A percentile compares a stretch with the other conserved stretches of the same genome.
phyloP scores from a whole-genome alignment of 129 eudicot genomes.

The Apium graveolens region DNA sequence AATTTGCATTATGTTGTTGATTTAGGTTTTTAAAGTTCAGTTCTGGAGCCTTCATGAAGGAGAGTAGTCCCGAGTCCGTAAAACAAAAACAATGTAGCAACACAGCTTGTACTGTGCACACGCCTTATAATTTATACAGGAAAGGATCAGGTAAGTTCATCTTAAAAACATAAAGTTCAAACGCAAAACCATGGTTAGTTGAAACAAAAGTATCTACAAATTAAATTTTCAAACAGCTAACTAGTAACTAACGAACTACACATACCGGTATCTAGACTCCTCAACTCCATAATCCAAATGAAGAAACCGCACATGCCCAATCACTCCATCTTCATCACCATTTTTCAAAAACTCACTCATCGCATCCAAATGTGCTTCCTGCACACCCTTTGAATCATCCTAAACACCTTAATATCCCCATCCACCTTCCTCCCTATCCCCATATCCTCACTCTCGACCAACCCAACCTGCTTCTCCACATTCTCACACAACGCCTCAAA shows the following conservation, averaged over 20 bases:
- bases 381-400: constrained; percentile 56
- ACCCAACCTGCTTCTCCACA: constrained; percentile 48
- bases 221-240: background rate
- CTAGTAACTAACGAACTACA: background rate
- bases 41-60: background rate
- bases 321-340: constrained; percentile 48
- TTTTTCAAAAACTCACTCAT: constrained; percentile 56
- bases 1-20: too few relatives aligned
- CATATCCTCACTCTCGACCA: constrained; percentile 39
- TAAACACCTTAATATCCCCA: constrained; percentile 38
- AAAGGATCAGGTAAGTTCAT: background rate
- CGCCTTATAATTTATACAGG: background rate
- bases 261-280: constrained; percentile 83
- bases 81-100: background rate
- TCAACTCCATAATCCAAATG: constrained; percentile 59
- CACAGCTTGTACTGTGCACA: background rate
- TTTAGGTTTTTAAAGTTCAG: too few relatives aligned
- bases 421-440: constrained; percentile 47
- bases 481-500: constrained; percentile 66
- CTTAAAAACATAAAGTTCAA: background rate
- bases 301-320: constrained; percentile 68
- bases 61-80: background rate
- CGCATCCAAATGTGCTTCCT: constrained; percentile 70
- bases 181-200: background rate
- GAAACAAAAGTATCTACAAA: background rate